Conservation (phyloP, 129 eudicot genomes). For the Artemisia annua region DNA sequence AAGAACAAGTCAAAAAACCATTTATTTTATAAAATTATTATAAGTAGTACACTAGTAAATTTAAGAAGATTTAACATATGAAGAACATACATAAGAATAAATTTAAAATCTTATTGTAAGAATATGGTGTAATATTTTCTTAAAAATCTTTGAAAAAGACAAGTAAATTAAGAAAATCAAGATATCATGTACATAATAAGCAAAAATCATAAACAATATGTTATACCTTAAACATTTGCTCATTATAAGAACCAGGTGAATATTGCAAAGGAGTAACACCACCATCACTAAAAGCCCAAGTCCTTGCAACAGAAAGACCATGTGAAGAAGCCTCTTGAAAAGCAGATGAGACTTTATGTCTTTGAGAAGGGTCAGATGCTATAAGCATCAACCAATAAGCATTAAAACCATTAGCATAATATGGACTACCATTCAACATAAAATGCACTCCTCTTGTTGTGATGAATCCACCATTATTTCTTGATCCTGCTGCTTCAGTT, state of each 20-base stretch:
- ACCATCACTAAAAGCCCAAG: slow-evolving; percentile 97
- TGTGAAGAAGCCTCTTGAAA: slow-evolving; percentile 68
- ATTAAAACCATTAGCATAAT: slow-evolving; percentile 90
- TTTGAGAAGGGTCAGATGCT: slow-evolving; percentile 89
- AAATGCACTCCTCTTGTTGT: slow-evolving; percentile 77
- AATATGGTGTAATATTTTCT: not conserved
- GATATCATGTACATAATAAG: not conserved
- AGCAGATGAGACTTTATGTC: slow-evolving; percentile 67
- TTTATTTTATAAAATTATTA: too few relatives aligned
- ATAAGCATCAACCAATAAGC: slow-evolving; percentile 88
- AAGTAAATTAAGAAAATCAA: not conserved
- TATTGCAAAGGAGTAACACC: slow-evolving; percentile 68
- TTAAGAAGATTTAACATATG: not conserved
- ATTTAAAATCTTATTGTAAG: too few relatives aligned
- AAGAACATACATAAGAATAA: too few relatives aligned
- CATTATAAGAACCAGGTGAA: slow-evolving; percentile 82
- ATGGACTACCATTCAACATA: slow-evolving; percentile 78
- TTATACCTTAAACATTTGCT: slow-evolving; percentile 71
- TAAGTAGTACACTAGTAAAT: too few relatives aligned
- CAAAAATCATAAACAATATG: not conserved
- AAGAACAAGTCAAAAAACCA: too few relatives aligned
- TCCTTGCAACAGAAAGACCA: slow-evolving; percentile 85
- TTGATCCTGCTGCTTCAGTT: slow-evolving; percentile 42
- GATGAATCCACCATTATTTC: slow-evolving; percentile 52
- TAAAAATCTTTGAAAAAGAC: not conserved